Percentiles rank a stretch among this genome's conserved stretches.
These are phyloP conservation scores for Lathyrus aphaca DNA, from an alignment of 306 rosid species.

Conservation along the genomic window DNA sequence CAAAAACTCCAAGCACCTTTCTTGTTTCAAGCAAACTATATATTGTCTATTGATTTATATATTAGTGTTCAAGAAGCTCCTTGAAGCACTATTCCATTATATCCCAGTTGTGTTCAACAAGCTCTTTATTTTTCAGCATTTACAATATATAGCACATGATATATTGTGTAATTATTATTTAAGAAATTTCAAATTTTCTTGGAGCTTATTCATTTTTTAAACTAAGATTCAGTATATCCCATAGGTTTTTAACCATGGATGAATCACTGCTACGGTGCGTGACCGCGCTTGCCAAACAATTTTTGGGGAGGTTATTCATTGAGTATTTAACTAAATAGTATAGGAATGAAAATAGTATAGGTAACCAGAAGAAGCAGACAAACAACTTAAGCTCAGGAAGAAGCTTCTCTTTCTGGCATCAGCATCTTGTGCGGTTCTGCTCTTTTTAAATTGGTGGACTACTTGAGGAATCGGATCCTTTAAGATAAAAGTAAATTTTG, in stretches of 20 bases:
- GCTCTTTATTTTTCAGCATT: constrained; percentile 37
- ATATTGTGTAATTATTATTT: neutral
- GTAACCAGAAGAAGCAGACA: constrained; percentile 23
- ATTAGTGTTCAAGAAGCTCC: constrained; percentile 46
- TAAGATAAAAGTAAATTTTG: constrained; percentile 53
- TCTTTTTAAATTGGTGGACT: constrained; percentile 52
- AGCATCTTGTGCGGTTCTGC: constrained; percentile 33
- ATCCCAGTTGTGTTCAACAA: constrained; percentile 41
- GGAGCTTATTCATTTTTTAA: neutral
- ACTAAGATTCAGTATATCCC: neutral
- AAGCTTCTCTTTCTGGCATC: constrained; percentile 62
- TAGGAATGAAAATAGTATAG: constrained; percentile 33
- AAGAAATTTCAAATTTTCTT: neutral
- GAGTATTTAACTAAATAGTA: neutral
- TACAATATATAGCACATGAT: constrained; percentile 6
- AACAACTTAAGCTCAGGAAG: constrained; percentile 36
- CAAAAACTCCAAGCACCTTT: constrained; percentile 39
- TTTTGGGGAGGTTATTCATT: neutral
- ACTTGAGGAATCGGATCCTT: constrained; percentile 74
- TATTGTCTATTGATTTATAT: constrained; percentile 3
- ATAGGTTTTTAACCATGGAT: neutral
- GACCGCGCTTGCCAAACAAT: neutral
- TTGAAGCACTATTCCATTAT: constrained; percentile 32
- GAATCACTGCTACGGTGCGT: neutral
- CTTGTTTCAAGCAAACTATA: constrained; percentile 37